phyloP scores from a whole-genome alignment of 768 basidiomycete genomes.

The Symmetrospora coprosmae region DNA sequence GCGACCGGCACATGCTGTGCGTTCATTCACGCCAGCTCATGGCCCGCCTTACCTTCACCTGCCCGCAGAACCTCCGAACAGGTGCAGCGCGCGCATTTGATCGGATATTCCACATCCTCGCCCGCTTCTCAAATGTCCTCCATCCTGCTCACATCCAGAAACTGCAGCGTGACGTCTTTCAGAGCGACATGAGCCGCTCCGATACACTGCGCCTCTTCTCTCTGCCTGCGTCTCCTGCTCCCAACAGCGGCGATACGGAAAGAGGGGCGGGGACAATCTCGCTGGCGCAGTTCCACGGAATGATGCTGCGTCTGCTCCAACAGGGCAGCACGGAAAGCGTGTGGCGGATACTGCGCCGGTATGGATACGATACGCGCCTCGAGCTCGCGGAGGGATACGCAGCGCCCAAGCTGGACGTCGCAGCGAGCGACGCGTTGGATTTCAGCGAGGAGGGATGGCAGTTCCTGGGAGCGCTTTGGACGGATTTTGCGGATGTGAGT shows the following conservation, averaged over 20 bases:
- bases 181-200: neutral
- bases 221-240: no score
- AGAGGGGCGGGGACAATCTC: no score
- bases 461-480: neutral
- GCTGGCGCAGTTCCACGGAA: neutral
- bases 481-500: no score
- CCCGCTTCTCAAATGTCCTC: neutral
- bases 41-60: no score
- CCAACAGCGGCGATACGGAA: no score
- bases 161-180: neutral
- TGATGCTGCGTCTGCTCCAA: neutral
- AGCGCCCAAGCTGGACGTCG: neutral
- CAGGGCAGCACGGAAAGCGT: neutral
- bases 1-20: no score
- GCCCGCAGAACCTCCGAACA: neutral
- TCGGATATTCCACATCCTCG: conserved; percentile 1
- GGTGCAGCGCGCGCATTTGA: neutral
- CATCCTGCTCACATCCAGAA: neutral
- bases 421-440: neutral
- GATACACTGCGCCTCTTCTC: no score
- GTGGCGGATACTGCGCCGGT: neutral
- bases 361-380: neutral
- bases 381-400: neutral
- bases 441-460: neutral
- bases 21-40: no score